Percentiles rank a stretch among this genome's conserved stretches.
phyloP scores from a whole-genome alignment of 345 rosid species.

The Angophora floribunda region DNA sequence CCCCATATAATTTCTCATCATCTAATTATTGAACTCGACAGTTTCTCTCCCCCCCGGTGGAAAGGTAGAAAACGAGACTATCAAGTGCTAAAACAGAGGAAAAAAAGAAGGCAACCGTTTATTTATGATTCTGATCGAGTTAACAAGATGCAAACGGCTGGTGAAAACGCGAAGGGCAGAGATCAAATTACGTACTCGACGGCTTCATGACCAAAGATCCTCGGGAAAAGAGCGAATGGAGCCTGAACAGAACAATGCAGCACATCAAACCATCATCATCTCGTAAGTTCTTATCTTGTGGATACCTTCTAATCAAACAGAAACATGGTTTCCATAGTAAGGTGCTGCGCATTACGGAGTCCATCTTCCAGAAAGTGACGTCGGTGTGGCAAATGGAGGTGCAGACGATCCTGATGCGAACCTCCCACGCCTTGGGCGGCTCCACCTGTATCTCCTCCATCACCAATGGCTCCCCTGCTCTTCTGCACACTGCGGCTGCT shows the following conservation, averaged over 20 bases:
- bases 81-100: not conserved
- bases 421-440: slow-evolving; percentile 62
- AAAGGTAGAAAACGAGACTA: not conserved
- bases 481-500: slow-evolving; percentile 56
- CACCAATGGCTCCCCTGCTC: slow-evolving; percentile 32
- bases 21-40: not conserved
- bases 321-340: not conserved
- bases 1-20: too few species aligned
- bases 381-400: slow-evolving; percentile 67
- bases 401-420: slow-evolving; percentile 61
- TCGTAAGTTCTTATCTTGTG: not conserved
- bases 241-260: slow-evolving; percentile 14
- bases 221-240: slow-evolving; percentile 35
- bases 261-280: not conserved
- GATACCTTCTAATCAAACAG: not conserved
- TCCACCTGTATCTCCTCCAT: slow-evolving; percentile 66
- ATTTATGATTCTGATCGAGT: not conserved
- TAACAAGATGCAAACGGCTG: not conserved
- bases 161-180: not conserved
- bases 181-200: slow-evolving; percentile 32
- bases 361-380: slow-evolving; percentile 34
- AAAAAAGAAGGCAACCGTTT: not conserved
- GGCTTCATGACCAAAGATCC: slow-evolving; percentile 74
- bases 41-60: not conserved
- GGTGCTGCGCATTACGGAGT: slow-evolving; percentile 11